Evolutionary conservation across 805 yeast genomes (phyloP).

Genomic region (Candida sakaeoensis): DNA sequence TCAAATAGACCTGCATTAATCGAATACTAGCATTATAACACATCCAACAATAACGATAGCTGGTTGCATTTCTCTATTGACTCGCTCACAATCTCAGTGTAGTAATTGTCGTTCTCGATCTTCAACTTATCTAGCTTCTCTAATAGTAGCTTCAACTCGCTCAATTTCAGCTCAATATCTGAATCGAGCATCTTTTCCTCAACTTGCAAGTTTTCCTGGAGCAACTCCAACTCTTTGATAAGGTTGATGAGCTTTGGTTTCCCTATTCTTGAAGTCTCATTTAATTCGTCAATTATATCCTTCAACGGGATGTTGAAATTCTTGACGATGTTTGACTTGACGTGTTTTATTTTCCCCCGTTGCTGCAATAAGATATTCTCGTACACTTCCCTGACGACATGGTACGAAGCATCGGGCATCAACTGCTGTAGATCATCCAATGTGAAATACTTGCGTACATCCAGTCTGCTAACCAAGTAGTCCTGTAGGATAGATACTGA

Average conservation of each 20-base stretch:
- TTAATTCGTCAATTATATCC: slow-evolving; percentile 8
- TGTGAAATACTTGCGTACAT: slow-evolving; percentile 15
- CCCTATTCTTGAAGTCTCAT: slow-evolving; percentile 6
- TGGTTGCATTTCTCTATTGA: slow-evolving; percentile 5
- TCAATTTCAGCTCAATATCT: background rate
- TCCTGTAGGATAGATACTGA: slow-evolving; percentile 17
- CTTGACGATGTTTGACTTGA: slow-evolving; percentile 13
- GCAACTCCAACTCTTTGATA: slow-evolving; percentile 4
- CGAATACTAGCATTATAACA: slow-evolving; percentile 1
- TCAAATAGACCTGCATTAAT: background rate
- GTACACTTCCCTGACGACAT: slow-evolving; percentile 6
- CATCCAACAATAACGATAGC: slow-evolving; percentile 2
- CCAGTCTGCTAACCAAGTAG: slow-evolving; percentile 17
- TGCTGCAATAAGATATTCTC: slow-evolving; percentile 9
- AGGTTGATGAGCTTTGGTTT: slow-evolving; percentile 5
- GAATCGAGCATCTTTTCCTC: slow-evolving; percentile 5
- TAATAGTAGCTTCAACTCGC: background rate
- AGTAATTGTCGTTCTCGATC: background rate
- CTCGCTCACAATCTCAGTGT: slow-evolving; percentile 3
- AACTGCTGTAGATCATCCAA: slow-evolving; percentile 17
- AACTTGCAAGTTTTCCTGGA: background rate
- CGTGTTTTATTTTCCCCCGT: slow-evolving; percentile 4
- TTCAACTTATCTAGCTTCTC: slow-evolving; percentile 1
- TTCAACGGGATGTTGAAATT: slow-evolving; percentile 24
- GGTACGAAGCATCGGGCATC: slow-evolving; percentile 5